Percentiles rank a stretch among this genome's conserved stretches.
phyloP scores from a whole-genome alignment of 2,329 filamentous ascomycete species.

The Mariannaea sp. region DNA sequence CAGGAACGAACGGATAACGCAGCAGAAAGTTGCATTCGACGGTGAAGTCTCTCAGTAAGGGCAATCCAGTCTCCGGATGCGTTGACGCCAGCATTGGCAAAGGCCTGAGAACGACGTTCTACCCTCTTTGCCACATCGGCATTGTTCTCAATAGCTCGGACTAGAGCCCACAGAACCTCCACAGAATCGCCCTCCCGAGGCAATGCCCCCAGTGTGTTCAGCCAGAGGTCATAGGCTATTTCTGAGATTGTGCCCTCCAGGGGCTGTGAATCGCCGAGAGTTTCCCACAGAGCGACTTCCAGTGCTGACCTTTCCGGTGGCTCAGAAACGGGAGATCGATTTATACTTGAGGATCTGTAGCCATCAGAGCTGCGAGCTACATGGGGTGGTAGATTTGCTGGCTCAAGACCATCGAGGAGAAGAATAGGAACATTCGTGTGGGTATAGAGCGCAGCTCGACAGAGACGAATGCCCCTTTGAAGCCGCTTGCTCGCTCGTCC shows the following conservation, averaged over 20 bases:
- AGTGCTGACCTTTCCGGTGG: slow-evolving; percentile 20
- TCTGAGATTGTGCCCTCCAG: slow-evolving; percentile 32
- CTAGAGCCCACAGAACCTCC: slow-evolving; percentile 29
- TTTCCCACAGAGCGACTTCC: slow-evolving; percentile 29
- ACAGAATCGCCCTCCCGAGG: slow-evolving; percentile 19
- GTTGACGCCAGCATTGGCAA: slow-evolving; percentile 19
- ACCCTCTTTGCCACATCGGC: slow-evolving; percentile 29
- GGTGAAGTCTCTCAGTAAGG: slow-evolving; percentile 31
- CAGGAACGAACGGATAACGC: slow-evolving; percentile 13
- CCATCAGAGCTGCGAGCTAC: slow-evolving; percentile 11
- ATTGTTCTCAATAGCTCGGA: slow-evolving; percentile 35
- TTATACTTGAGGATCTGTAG: slow-evolving; percentile 9
- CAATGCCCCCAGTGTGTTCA: slow-evolving; percentile 29
- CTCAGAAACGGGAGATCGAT: not conserved
- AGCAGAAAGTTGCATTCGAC: slow-evolving; percentile 29
- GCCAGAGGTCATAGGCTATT: slow-evolving; percentile 36
- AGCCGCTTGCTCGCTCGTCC: slow-evolving; percentile 2
- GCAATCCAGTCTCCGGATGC: slow-evolving; percentile 29
- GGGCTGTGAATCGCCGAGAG: slow-evolving; percentile 20
- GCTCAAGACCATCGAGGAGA: slow-evolving; percentile 30
- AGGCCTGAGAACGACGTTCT: slow-evolving; percentile 21
- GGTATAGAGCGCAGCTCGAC: slow-evolving; percentile 27
- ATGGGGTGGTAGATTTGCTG: slow-evolving; percentile 2
- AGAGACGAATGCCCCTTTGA: slow-evolving; percentile 30
- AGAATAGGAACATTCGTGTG: slow-evolving; percentile 32